Conservation (phyloP, 2,329 filamentous ascomycete genomes). For the Ophiostoma sp. region DNA sequence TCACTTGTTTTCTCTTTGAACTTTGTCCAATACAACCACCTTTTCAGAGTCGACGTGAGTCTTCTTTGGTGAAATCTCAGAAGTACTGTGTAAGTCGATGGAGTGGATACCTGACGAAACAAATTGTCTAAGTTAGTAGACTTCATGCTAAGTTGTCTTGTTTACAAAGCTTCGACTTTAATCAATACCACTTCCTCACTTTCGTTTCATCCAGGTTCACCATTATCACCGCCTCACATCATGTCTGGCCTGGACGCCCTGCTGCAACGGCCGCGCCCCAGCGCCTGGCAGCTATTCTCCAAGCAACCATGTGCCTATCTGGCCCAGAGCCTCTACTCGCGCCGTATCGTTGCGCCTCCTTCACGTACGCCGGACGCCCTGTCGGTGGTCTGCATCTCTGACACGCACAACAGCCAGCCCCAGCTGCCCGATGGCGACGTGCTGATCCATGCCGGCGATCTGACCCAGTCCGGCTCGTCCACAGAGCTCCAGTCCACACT, state of each 20-base stretch:
- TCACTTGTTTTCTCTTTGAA: too few relatives aligned
- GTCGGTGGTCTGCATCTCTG: not conserved
- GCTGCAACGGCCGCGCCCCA: not conserved
- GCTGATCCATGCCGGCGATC: not conserved
- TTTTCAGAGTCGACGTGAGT: too few relatives aligned
- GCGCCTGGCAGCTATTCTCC: not conserved
- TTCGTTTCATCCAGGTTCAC: too few relatives aligned
- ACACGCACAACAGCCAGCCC: not conserved
- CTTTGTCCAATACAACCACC: too few relatives aligned
- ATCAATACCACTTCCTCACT: too few relatives aligned
- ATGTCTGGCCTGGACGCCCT: not conserved
- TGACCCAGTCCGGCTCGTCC: not conserved
- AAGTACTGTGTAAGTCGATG: too few relatives aligned
- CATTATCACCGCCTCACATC: not conserved
- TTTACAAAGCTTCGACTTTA: too few relatives aligned
- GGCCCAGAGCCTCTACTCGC: not conserved
- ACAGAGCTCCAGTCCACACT: slow-evolving; percentile 32
- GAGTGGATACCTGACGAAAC: too few relatives aligned
- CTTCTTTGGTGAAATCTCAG: too few relatives aligned
- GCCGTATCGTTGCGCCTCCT: not conserved
- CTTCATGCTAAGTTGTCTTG: too few relatives aligned
- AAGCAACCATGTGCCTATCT: not conserved
- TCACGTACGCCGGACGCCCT: not conserved
- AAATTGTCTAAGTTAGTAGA: too few relatives aligned
- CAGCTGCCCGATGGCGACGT: not conserved